These are phyloP conservation scores for Pyrenochaeta sp. DNA, from an alignment of 2,329 filamentous ascomycete species.

Conservation along the genomic window DNA sequence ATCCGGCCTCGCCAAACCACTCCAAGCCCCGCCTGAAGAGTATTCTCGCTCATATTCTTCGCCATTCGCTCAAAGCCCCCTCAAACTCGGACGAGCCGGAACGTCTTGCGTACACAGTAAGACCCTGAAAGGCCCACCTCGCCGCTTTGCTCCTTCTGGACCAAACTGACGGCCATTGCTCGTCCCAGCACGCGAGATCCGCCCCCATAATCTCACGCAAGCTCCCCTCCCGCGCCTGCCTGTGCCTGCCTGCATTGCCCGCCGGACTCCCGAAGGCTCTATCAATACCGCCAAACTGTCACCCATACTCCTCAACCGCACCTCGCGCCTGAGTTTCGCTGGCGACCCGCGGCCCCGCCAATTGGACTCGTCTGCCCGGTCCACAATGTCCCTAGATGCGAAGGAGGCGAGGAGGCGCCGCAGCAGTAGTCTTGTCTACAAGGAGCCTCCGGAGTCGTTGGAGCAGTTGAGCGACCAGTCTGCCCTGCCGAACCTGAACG, in stretches of 20 bases:
- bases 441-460: conserved; percentile 93
- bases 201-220: conserved; percentile 8
- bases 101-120: conserved; percentile 42
- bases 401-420: conserved; percentile 80
- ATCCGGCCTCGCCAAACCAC: background rate
- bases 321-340: conserved; percentile 81
- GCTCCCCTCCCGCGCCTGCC: background rate
- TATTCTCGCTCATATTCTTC: conserved; percentile 17
- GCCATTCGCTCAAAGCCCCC: conserved; percentile 32
- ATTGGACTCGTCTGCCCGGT: conserved; percentile 33
- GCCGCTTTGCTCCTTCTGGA: conserved; percentile 18
- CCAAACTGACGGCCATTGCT: conserved; percentile 10
- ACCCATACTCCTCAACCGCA: conserved; percentile 87
- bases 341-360: conserved; percentile 69
- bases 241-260: background rate
- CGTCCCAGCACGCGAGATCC: conserved; percentile 2
- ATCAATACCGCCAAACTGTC: conserved; percentile 93
- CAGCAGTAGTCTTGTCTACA: conserved; percentile 98
- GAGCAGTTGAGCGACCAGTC: conserved; percentile 98
- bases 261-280: conserved; percentile 10
- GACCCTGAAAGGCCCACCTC: conserved; percentile 31
- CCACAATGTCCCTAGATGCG: conserved; percentile 53
- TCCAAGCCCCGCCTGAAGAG: conserved; percentile 2
- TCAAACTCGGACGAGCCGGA: conserved; percentile 39
- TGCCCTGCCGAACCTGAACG: conserved; percentile 92